phyloP scores from a whole-genome alignment of 306 rosid genomes.

The Cucumis melo region DNA sequence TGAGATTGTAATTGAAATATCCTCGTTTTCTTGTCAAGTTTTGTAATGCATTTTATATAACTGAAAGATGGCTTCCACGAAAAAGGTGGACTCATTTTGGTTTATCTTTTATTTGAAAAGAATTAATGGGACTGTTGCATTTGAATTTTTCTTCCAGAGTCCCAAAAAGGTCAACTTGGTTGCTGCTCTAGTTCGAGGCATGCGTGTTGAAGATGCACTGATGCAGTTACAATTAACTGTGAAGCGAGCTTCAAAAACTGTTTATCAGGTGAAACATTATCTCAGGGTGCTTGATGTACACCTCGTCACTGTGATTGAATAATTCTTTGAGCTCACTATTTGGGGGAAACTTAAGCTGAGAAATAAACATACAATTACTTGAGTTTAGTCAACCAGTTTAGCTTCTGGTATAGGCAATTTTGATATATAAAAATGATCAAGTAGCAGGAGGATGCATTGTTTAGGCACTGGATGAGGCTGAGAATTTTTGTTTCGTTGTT shows the following conservation, averaged over 20 bases:
- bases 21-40: not conserved
- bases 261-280: slow-evolving; percentile 51
- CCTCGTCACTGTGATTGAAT: not conserved
- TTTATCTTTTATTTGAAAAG: not conserved
- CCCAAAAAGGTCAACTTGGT: slow-evolving; percentile 96
- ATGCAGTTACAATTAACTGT: slow-evolving; percentile 76
- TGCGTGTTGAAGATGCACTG: slow-evolving; percentile 97
- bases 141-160: slow-evolving; percentile 30
- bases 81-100: not conserved
- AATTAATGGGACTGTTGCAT: not conserved
- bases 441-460: not conserved
- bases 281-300: not conserved
- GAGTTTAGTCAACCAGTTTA: not conserved
- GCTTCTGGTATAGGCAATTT: not conserved
- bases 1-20: not conserved
- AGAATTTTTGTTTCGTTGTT: not conserved
- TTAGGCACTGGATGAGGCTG: not conserved
- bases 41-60: not conserved
- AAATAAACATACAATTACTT: not conserved
- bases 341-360: not conserved
- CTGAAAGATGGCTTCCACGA: not conserved
- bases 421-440: not conserved
- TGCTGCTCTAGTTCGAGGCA: slow-evolving; percentile 86
- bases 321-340: not conserved
- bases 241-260: slow-evolving; percentile 91